Percentiles rank a stretch among this genome's conserved stretches.
Conservation (phyloP, 495 filamentous ascomycete genomes). For the Polyplosphaeria fusca region DNA sequence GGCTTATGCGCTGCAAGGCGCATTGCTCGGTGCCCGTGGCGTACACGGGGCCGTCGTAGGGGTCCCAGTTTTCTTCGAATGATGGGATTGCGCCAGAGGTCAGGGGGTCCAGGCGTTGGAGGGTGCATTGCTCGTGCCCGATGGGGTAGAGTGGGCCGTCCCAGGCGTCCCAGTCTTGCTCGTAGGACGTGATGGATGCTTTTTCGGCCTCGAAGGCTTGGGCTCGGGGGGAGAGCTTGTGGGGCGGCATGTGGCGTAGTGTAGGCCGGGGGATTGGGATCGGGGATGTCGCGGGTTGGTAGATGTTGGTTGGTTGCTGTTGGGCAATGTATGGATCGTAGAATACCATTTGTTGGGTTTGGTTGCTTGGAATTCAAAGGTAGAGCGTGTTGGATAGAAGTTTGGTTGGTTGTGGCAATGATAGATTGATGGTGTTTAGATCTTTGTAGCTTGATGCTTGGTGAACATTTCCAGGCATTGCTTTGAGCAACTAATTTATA, state of each 20-base stretch:
- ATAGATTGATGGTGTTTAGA: too few relatives aligned
- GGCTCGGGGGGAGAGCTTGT: not conserved
- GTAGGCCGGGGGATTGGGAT: not conserved
- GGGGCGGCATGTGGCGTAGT: not conserved
- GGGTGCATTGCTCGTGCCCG: constrained; percentile 2
- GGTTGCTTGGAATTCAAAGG: too few relatives aligned
- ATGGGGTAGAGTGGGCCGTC: constrained; percentile 16
- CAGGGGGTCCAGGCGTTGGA: not conserved
- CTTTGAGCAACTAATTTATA: too few relatives aligned
- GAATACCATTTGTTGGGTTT: constrained; percentile 2
- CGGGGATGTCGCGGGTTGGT: not conserved
- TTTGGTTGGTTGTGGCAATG: too few relatives aligned
- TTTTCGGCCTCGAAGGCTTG: constrained; percentile 9
- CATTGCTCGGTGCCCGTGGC: constrained; percentile 9
- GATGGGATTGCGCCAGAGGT: not conserved
- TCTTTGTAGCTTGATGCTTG: too few relatives aligned
- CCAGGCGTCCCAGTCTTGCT: constrained; percentile 15
- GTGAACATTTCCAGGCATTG: too few relatives aligned
- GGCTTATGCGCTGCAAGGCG: not conserved
- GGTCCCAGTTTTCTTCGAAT: constrained; percentile 20
- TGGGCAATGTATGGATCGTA: constrained; percentile 27
- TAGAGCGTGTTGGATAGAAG: too few relatives aligned
- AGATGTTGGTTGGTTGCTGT: not conserved
- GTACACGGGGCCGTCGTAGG: constrained; percentile 15
- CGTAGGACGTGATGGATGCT: constrained; percentile 10